phyloP scores from a whole-genome alignment of 192 early-diverging fungal genomes.

The Rhizophlyctis rosea region DNA sequence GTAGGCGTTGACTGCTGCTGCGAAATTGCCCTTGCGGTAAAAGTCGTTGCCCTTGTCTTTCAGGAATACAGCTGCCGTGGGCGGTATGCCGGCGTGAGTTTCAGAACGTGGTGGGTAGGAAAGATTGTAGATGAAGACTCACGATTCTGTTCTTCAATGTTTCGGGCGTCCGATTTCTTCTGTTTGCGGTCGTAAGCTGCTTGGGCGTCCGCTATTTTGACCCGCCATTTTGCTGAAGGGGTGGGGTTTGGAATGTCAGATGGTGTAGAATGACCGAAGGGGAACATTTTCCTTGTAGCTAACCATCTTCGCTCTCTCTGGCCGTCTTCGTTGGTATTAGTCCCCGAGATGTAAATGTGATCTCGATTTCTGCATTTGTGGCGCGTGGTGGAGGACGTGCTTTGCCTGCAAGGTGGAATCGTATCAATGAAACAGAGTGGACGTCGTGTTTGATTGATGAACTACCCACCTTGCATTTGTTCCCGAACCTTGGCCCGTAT shows the following conservation, averaged over 20 bases:
- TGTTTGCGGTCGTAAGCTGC: conserved; percentile 20
- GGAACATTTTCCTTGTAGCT: neutral
- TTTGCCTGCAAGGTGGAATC: neutral
- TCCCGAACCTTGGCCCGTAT: conserved; percentile 39
- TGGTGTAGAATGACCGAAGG: too few relatives aligned
- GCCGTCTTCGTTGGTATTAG: conserved; percentile 45
- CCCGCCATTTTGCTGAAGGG: conserved; percentile 42
- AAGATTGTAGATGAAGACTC: conserved; percentile 1
- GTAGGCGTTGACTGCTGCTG: conserved; percentile 69
- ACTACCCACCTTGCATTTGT: conserved; percentile 30
- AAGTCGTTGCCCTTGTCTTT: conserved; percentile 69
- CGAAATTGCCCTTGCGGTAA: conserved; percentile 59
- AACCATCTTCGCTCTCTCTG: conserved; percentile 55
- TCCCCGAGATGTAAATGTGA: conserved; percentile 45
- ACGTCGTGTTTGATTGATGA: too few relatives aligned
- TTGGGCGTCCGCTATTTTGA: conserved; percentile 37
- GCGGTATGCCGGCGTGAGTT: neutral
- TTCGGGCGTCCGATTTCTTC: neutral
- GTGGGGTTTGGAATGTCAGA: too few relatives aligned
- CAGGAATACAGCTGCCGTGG: conserved; percentile 33
- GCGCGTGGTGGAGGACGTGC: conserved; percentile 17
- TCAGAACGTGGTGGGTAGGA: too few relatives aligned
- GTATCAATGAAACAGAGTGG: too few relatives aligned
- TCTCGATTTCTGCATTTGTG: conserved; percentile 21
- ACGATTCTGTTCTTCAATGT: conserved; percentile 26